These are phyloP conservation scores for Gautieria morchelliformis DNA, from an alignment of 768 basidiomycete genomes.

Conservation along the genomic window DNA sequence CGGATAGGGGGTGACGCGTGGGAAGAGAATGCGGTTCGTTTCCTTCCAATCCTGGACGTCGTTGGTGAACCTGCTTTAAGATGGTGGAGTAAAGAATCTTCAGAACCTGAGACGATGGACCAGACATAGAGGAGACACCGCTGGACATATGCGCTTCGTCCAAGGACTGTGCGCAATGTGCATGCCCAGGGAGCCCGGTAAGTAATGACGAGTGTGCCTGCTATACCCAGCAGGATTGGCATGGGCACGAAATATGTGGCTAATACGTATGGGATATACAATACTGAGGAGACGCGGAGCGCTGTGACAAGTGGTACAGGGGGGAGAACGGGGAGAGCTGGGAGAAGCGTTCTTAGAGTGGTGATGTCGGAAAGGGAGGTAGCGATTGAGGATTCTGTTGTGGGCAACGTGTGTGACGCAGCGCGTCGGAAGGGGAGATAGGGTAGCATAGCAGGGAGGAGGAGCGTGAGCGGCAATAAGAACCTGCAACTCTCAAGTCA, in stretches of 20 bases:
- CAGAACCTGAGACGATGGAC: conserved; percentile 40
- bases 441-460: conserved; percentile 28
- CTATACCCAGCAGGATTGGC: conserved; percentile 48
- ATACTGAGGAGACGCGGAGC: conserved; percentile 44
- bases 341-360: conserved; percentile 51
- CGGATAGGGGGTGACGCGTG: conserved; percentile 28
- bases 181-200: conserved; percentile 62
- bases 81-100: conserved; percentile 14
- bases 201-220: conserved; percentile 48
- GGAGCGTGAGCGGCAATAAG: conserved; percentile 43
- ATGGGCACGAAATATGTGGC: conserved; percentile 54
- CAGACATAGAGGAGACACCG: conserved; percentile 46
- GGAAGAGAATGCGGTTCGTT: conserved; percentile 12
- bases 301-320: conserved; percentile 26
- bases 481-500: conserved; percentile 30
- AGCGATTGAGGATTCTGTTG: conserved; percentile 49
- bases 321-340: conserved; percentile 21
- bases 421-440: conserved; percentile 19
- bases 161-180: conserved; percentile 44
- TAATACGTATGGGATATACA: conserved; percentile 59
- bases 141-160: conserved; percentile 59
- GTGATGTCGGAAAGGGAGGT: conserved; percentile 55
- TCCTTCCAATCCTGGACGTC: conserved; percentile 17
- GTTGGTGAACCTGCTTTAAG: conserved; percentile 17
- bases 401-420: conserved; percentile 18